phyloP scores from a whole-genome alignment of 148 eudicot species.

The Fallopia convolvulus region DNA sequence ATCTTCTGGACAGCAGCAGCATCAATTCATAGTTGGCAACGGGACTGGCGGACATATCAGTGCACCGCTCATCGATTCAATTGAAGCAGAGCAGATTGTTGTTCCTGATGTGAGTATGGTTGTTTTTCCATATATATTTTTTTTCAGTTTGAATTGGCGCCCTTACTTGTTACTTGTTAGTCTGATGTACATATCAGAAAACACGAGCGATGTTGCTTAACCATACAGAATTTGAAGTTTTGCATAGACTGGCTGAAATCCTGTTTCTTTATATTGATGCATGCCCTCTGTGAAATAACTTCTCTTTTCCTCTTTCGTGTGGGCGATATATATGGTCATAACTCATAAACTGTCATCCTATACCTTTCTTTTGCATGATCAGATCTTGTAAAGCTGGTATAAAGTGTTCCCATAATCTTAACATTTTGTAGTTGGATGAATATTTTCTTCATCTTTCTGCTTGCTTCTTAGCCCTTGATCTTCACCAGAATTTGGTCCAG shows the following conservation, averaged over 20 bases:
- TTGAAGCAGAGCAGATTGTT: constrained; percentile 60
- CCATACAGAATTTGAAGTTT: neutral
- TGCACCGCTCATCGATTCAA: constrained; percentile 45
- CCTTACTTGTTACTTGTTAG: neutral
- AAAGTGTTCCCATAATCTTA: too few species aligned
- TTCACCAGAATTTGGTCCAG: too few species aligned
- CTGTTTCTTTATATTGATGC: neutral
- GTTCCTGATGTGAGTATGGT: constrained; percentile 56
- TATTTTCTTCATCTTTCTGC: too few species aligned
- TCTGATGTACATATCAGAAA: neutral
- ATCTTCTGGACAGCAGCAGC: constrained; percentile 22
- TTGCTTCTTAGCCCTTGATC: too few species aligned
- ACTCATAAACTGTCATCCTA: too few species aligned
- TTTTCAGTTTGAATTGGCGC: neutral
- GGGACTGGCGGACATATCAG: constrained; percentile 27
- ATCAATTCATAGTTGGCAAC: constrained; percentile 60
- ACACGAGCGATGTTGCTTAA: neutral
- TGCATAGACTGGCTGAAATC: neutral
- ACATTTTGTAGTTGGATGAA: too few species aligned
- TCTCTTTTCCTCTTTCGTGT: neutral
- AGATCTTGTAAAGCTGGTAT: too few species aligned
- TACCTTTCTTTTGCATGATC: too few species aligned
- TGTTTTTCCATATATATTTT: neutral
- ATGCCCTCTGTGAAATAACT: neutral
- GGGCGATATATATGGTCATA: neutral